Percentiles rank a stretch among this genome's conserved stretches.
Evolutionary conservation across 106 monocot species (phyloP).

Genomic region (Dendrobium catenatum): DNA sequence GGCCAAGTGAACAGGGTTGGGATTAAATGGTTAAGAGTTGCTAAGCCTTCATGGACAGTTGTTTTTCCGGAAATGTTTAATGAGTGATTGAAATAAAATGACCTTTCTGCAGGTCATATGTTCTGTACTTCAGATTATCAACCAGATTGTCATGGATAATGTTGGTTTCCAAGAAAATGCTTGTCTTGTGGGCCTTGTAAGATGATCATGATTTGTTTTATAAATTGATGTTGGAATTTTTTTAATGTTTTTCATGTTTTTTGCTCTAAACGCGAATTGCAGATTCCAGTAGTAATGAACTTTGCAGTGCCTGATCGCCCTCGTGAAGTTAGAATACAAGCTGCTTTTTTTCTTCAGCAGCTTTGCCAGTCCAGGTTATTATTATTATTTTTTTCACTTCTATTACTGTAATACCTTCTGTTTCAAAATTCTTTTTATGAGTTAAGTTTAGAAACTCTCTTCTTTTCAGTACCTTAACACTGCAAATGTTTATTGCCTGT

Average conservation of each 20-base stretch:
- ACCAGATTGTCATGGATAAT: slow-evolving; percentile 71
- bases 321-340: slow-evolving; percentile 88
- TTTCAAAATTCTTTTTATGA: background rate
- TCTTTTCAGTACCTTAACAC: slow-evolving; percentile 55
- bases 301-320: slow-evolving; percentile 68
- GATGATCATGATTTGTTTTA: slow-evolving; percentile 9
- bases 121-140: slow-evolving; percentile 79
- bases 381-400: background rate
- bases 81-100: background rate
- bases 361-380: slow-evolving; percentile 83
- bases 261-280: slow-evolving; percentile 10
- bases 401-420: background rate
- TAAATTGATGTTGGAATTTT: background rate
- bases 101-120: slow-evolving; percentile 49
- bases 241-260: background rate
- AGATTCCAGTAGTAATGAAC: slow-evolving; percentile 88
- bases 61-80: background rate
- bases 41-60: too few relatives aligned
- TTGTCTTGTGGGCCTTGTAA: slow-evolving; percentile 86
- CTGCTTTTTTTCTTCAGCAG: slow-evolving; percentile 84
- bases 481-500: slow-evolving; percentile 96
- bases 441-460: background rate
- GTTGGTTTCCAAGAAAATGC: slow-evolving; percentile 77
- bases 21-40: background rate
- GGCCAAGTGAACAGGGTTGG: background rate